Evolutionary conservation across 2,329 filamentous ascomycete genomes (phyloP).

Genomic region (Xylariaceae sp.): DNA sequence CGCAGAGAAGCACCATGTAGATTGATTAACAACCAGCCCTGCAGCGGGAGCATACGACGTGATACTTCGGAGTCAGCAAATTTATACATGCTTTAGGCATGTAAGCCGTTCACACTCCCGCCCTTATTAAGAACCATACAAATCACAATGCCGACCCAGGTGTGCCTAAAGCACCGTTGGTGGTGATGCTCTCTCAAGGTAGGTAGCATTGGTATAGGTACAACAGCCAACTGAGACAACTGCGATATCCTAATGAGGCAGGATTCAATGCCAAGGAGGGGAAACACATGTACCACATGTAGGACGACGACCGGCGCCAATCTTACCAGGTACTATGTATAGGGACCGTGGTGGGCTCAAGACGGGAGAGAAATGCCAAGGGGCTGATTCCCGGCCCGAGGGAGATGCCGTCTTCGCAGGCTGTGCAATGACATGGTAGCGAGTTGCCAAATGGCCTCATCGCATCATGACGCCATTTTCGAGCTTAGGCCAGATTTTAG

Average conservation of each 20-base stretch:
- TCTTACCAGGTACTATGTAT: neutral
- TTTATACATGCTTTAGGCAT: neutral
- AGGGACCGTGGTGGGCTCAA: neutral
- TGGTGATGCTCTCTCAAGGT: neutral
- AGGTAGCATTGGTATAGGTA: neutral
- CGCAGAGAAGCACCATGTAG: neutral
- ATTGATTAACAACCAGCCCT: neutral
- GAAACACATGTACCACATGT: neutral
- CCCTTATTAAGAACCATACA: neutral
- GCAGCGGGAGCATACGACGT: neutral
- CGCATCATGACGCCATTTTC: constrained; percentile 9
- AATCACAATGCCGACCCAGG: neutral
- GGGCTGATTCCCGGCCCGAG: neutral
- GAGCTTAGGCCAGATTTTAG: neutral
- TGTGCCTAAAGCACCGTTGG: neutral
- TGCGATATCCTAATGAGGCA: constrained; percentile 11
- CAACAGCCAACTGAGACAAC: constrained; percentile 10
- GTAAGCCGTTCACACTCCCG: constrained; percentile 1
- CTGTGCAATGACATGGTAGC: neutral
- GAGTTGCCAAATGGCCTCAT: constrained; percentile 4
- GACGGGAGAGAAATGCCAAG: neutral
- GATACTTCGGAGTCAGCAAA: neutral
- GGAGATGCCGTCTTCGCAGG: neutral
- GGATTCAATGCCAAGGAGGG: neutral
- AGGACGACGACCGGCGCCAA: neutral